phyloP scores from a whole-genome alignment of 2,329 filamentous ascomycete species.

The Colletotrichum tofieldiae region DNA sequence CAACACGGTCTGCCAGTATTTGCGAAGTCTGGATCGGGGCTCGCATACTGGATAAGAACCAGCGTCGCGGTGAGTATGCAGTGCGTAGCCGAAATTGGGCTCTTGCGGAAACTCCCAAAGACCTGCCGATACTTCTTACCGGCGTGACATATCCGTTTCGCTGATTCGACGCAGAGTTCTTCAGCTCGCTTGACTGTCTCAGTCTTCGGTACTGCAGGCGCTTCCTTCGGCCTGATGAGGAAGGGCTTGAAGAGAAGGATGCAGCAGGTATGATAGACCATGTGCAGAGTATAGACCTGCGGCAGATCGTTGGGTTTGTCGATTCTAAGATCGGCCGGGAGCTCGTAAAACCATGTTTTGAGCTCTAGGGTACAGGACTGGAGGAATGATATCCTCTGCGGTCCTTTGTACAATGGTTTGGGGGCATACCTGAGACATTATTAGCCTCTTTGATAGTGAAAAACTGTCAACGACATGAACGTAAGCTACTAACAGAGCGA shows the following conservation, averaged over 20 bases:
- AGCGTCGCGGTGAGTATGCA: slow-evolving; percentile 53
- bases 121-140: slow-evolving; percentile 51
- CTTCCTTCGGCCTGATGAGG: slow-evolving; percentile 19
- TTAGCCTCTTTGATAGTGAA: slow-evolving; percentile 1
- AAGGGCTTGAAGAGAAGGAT: slow-evolving; percentile 53
- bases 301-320: slow-evolving; percentile 47
- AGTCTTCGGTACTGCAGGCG: background rate
- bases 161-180: slow-evolving; percentile 45
- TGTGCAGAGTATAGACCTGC: slow-evolving; percentile 52
- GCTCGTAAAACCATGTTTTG: slow-evolving; percentile 54
- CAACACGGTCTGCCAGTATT: slow-evolving; percentile 36
- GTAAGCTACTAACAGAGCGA: slow-evolving; percentile 47
- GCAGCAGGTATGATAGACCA: slow-evolving; percentile 53
- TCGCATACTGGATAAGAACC: slow-evolving; percentile 44
- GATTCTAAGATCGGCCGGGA: slow-evolving; percentile 50
- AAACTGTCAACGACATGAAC: too few relatives aligned
- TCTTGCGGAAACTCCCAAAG: slow-evolving; percentile 53
- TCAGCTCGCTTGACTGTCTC: slow-evolving; percentile 25
- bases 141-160: slow-evolving; percentile 47
- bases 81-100: slow-evolving; percentile 54
- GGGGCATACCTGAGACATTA: slow-evolving; percentile 49
- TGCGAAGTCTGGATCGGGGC: slow-evolving; percentile 32
- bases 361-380: slow-evolving; percentile 51
- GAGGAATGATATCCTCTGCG: slow-evolving; percentile 49
- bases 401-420: slow-evolving; percentile 45